Base-by-base conservation (phyloP, 805 yeast species). In the Hyphopichia homilentoma region DNA sequence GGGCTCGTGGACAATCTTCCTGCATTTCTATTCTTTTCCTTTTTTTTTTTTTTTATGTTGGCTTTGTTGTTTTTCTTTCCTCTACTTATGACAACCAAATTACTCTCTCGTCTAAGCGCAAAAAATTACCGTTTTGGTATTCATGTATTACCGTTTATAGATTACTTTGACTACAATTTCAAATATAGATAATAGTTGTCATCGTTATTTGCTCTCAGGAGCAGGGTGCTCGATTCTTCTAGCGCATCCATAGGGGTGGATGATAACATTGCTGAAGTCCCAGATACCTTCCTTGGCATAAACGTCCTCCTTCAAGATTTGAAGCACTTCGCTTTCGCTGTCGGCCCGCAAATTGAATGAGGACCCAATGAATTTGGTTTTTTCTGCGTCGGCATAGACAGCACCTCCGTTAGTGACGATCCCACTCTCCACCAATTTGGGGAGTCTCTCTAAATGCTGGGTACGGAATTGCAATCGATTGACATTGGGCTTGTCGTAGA, bases 281-380 rank as follows among this genome's bases (percentile, higher is more conserved):
- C 89, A 82, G 33, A 82, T 68, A 1, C 82, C 85, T 22, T 65
- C 59, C 42, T 63, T 68, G 42, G 70, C 69, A 52, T 76, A 82
- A 20, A 75, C 48, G 48, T 82, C 90, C 26, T 58, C 43, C 43
- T 74, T 69, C 50, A 82, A 63, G 30, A 79, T 54, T 19, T 75
- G 78, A 21, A 77, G 32, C 7, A 79, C 77, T 40, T 79, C 78
- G 36, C 77, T 79, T 47, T 65, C 73, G 33, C 75, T 61, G 30
- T 76, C 77, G 22, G 86, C 86, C 36, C 60, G 61, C 33, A 81
- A 42, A 38, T 73, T 77, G 45, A 75, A 61, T 13, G 73, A 59
- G 15, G 84, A 76, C 5, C 89, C 90, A 3, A 77, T 79, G 50
- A 80, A 76, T 35, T 69, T 33, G 23, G 53, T 60, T 50, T 45